Evolutionary conservation across 108 stramenopile species (phyloP), one percentile per base, ranked within the genome.

Genomic region (Aurantiochytrium sp.): DNA sequence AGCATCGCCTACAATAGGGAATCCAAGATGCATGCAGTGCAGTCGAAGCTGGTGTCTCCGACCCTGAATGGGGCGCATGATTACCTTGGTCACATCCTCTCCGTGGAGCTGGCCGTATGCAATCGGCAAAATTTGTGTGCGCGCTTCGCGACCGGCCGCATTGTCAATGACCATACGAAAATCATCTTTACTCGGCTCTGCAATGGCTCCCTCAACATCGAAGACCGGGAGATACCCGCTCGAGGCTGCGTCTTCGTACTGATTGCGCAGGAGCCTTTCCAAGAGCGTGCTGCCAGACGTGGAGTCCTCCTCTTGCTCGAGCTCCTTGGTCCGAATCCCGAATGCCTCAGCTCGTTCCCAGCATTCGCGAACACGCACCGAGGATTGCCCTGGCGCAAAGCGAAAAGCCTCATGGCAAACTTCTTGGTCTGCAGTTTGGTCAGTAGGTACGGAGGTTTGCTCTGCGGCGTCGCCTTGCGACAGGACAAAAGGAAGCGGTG

Each of bases 1-100:
- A 18, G 91, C 92, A 92, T 98, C 98, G 4, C 98, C 98, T 8
- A 97, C 88, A 64, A 99, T 99, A 0, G 96, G 95, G 93, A 94
- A 95, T 21, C 97, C 97, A 18, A 94, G 90, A 44, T 95, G 60
- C 42, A 94, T 93, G 88, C 94, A 92, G 89, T 99, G 98, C 14
- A 97, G 90, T 18, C 98, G 92, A 23, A 98, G 91, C 92, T 99
- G 97, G 92, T 98, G 98, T 25, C 97, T 92, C 35, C 98, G 93
- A n/a, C 97, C 97, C 21, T 96, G 96, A 45, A 91, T 69, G 18
- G 98, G 98, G 88, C 53, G 25, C n/a, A 93, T 60, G 44, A 71
- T 58, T 8, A 98, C 95, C 90, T 97, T 97, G 72, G 97, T 95
- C 25, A 96, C 95, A 21, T 90, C 72, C 60, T 89, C 29, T n/a